Evolutionary conservation across 108 stramenopile species (phyloP), one percentile per base, ranked within the genome.

Genomic region (Pseudonitzschia multistriata): DNA sequence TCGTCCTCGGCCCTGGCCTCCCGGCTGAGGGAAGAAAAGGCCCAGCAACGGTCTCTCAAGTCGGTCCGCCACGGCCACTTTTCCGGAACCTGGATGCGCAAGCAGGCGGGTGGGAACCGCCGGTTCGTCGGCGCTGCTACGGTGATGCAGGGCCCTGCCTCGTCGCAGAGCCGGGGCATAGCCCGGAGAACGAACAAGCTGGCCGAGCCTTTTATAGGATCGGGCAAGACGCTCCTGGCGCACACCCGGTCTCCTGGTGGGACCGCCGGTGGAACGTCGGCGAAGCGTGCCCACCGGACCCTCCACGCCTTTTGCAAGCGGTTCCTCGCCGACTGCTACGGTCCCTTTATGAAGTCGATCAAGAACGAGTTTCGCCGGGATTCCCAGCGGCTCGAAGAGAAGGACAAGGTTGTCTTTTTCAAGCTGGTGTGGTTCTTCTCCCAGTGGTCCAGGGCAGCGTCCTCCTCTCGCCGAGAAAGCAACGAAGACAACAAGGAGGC

Each of bases 341-440:
- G 91, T 3, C 92, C 95, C 10, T 76, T 92, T 45, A 91, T 88
- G 87, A 93, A 96, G 80, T 88, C 85, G 7, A 67, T 93, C 40
- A 96, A 96, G 69, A 88, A 93, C 72, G 95, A 96, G 67, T 96
- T 96, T 72, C 82, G 95, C 39, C 71, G 91, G 33, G 95, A 96
- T 68, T 90, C 90, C 1, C 81, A 72, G 34, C 67, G 95, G 29
- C 70, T 96, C 35, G 89, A 96, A 71, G 68, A 34, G 8, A 87
- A 86, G 28, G 95, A 96, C 78, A 81, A 83, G 67, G 68, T 74
- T 0, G 76, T 89, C 36, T 96, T 92, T 53, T 93, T 93, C 59
- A 71, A 78, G 24, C 77, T 95, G 25, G 74, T 91, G 37, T 91
- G 90, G 93, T 94, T 94, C 81, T 88, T 94, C 52, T 77, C 76